A percentile compares a stretch with the other conserved stretches of the same genome.
Conservation (phyloP, 2,329 filamentous ascomycete species). For the Talaromyces sp. region DNA sequence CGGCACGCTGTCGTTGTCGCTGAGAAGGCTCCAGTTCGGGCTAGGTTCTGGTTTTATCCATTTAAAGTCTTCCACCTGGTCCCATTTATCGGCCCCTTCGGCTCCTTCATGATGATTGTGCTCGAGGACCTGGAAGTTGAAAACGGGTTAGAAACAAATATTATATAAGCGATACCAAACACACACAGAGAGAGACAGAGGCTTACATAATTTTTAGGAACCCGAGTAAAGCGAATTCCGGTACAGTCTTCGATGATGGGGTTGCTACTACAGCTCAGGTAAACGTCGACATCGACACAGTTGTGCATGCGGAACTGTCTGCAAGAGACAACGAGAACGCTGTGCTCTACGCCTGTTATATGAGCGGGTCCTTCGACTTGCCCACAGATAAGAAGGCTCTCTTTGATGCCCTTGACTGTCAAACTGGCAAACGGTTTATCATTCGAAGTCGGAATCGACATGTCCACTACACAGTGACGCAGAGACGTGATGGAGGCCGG, state of each 20-base stretch:
- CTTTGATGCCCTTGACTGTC: slow-evolving; percentile 63
- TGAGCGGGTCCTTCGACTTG: slow-evolving; percentile 76
- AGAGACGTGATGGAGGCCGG: slow-evolving; percentile 71
- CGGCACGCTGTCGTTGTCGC: slow-evolving; percentile 54
- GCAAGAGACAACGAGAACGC: slow-evolving; percentile 71
- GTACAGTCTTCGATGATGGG: slow-evolving; percentile 92
- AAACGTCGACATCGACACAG: slow-evolving; percentile 74
- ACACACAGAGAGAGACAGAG: neutral
- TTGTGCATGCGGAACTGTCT: slow-evolving; percentile 94
- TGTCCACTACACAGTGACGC: slow-evolving; percentile 69
- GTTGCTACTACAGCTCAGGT: slow-evolving; percentile 73
- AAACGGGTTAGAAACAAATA: neutral
- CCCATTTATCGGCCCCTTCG: slow-evolving; percentile 64
- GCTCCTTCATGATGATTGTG: slow-evolving; percentile 27
- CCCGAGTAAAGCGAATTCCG: slow-evolving; percentile 70
- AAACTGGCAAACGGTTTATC: slow-evolving; percentile 66
- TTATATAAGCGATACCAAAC: slow-evolving; percentile 49
- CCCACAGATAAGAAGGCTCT: slow-evolving; percentile 72
- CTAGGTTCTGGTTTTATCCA: slow-evolving; percentile 85
- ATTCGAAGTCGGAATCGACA: slow-evolving; percentile 60
- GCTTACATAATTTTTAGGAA: slow-evolving; percentile 67
- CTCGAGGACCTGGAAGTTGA: slow-evolving; percentile 22
- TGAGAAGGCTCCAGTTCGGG: slow-evolving; percentile 78
- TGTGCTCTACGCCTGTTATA: slow-evolving; percentile 68
- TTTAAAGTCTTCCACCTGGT: slow-evolving; percentile 94